Base-by-base conservation (phyloP, 805 yeast species). In the Maudiozyma barnettii region DNA sequence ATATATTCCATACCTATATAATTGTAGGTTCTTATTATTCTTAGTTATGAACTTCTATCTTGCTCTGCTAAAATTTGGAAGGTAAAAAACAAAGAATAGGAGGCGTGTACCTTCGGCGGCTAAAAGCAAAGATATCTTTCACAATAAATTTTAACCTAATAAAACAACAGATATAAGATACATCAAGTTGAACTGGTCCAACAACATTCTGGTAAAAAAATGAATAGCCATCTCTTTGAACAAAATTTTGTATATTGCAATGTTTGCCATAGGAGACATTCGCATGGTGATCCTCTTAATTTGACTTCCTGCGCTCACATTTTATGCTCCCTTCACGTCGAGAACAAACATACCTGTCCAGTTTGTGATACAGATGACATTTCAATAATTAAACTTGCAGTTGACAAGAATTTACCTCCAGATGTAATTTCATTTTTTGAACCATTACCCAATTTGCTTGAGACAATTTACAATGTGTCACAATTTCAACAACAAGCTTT, bases 251-350 rank as follows among this genome's bases (percentile, higher is more conserved):
- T 63, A 2, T 59, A 62, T 39, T 68, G 72, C 47, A 52, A 55
- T 12, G 54, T 66, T 2, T 68, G 72, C 47, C 67, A 66, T 42
- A 53, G 51, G 38, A 44, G 51, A 41, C 45, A 56, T 35, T 39
- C 55, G 10, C 30, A 41, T 18, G 57, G 48, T 3, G 56, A 53
- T n/a, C 58, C 58, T 1, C 55, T 68, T 20, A 54, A 53, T 39
- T 47, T 69, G 42, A 67, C 70, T 1, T 66, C 71, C 2, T 69
- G 73, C 55, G 72, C 71, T 3, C 72, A 68, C 50, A 56, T 63
- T 1, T 49, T 69, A 19, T 69, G 73, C 42, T 53, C 57, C 2
- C 57, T 58, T 13, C 71, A 69, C 51, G 42, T 55, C 37, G 39
- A 40, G 23, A 13, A 39, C 1, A 37, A 33, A 5, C 49, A 44